These are phyloP conservation scores for Fomitopsis serialis DNA, from an alignment of 768 basidiomycete species.

Conservation along the genomic window DNA sequence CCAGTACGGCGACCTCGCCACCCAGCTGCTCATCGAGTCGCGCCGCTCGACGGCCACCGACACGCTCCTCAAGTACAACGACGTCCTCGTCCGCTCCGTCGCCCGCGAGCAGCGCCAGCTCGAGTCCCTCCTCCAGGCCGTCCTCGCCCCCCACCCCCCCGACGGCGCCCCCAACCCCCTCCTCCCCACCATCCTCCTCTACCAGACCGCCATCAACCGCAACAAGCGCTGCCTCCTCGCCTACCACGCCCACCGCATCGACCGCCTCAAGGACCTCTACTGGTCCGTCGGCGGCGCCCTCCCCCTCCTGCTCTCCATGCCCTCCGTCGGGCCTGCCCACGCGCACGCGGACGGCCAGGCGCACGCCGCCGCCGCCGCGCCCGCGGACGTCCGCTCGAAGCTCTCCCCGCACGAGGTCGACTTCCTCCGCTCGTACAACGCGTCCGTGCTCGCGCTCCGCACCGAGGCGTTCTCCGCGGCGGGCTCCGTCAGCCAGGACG, in stretches of 20 bases:
- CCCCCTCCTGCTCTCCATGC: constrained; percentile 63
- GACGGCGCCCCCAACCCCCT: constrained; percentile 41
- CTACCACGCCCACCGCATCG: constrained; percentile 84
- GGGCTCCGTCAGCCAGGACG: background rate
- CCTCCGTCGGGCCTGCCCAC: background rate
- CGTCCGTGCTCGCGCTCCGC: constrained; percentile 78
- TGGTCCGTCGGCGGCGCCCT: constrained; percentile 87
- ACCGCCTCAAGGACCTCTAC: constrained; percentile 81
- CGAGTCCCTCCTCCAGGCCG: constrained; percentile 45
- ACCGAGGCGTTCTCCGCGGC: constrained; percentile 38
- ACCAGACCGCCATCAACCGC: constrained; percentile 83
- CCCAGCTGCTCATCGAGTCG: constrained; percentile 82
- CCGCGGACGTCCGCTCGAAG: constrained; percentile 56
- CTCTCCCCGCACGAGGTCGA: constrained; percentile 81
- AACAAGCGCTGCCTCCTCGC: constrained; percentile 96
- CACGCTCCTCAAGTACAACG: constrained; percentile 88
- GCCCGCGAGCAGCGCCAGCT: constrained; percentile 91
- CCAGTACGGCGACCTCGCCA: constrained; percentile 82
- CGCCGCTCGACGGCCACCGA: constrained; percentile 81
- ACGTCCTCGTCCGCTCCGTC: constrained; percentile 77
- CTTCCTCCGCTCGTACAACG: constrained; percentile 77
- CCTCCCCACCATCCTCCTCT: constrained; percentile 63
- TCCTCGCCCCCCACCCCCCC: constrained; percentile 28
- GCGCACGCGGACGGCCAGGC: background rate
- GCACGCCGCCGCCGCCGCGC: background rate